Percentiles rank a stretch among this genome's conserved stretches.
Conservation (phyloP, 768 basidiomycete species). For the Antrodiella citrinella region DNA sequence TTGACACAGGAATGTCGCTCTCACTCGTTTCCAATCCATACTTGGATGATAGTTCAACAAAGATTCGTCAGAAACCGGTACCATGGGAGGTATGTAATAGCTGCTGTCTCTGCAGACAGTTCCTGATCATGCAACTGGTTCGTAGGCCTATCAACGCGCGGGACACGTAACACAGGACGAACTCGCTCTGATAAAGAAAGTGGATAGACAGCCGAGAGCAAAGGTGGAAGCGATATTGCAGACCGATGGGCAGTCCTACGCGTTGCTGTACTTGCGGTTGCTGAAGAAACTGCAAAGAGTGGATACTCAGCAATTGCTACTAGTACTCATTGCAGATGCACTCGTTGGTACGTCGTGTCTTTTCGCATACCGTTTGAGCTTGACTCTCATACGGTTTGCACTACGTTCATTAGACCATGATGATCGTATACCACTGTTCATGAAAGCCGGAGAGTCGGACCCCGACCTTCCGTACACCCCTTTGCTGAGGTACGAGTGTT, state of each 20-base stretch:
- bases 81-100: slow-evolving; percentile 79
- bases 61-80: slow-evolving; percentile 84
- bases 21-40: slow-evolving; percentile 74
- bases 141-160: slow-evolving; percentile 90
- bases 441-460: slow-evolving; percentile 51
- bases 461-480: slow-evolving; percentile 76
- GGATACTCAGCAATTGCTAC: slow-evolving; percentile 82
- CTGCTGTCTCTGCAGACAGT: slow-evolving; percentile 1
- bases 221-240: slow-evolving; percentile 71
- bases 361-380: too few species aligned
- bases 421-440: slow-evolving; percentile 75
- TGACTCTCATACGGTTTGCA: too few species aligned
- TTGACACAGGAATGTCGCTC: slow-evolving; percentile 47
- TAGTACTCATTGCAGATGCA: slow-evolving; percentile 85
- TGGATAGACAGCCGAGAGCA: slow-evolving; percentile 71
- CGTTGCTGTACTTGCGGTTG: slow-evolving; percentile 81
- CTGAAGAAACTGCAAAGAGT: slow-evolving; percentile 80
- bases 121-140: slow-evolving; percentile 14
- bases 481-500: slow-evolving; percentile 56
- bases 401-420: slow-evolving; percentile 92
- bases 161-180: slow-evolving; percentile 85
- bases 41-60: slow-evolving; percentile 80
- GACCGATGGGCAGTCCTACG: slow-evolving; percentile 78
- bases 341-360: slow-evolving; percentile 68
- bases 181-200: slow-evolving; percentile 79